Base-by-base conservation (phyloP, 2,329 filamentous ascomycete genomes). In the Alternaria hordeiaustralica region DNA sequence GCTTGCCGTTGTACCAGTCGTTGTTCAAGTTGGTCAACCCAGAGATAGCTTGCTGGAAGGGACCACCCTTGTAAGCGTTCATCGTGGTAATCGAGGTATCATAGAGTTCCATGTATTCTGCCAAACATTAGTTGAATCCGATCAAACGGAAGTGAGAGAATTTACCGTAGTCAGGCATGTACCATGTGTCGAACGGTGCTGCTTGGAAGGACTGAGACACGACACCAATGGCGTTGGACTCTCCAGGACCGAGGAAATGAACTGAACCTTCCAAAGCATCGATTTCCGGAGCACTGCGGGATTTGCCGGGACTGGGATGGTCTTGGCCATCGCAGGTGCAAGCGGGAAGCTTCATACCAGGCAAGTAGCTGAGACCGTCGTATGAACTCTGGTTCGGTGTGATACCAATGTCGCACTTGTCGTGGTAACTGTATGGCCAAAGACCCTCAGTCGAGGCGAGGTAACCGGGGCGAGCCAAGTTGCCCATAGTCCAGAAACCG, bases 401-500 rank as follows among this genome's bases (percentile, higher is more conserved):
- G 67, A 92, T 92, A 25, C 90, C 90, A 23, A 85, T 84, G 76
- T 92, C 90, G 71, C 90, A 92, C 46, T 85, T 79, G 69, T 92
- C 85, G 68, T 88, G 84, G 74, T 92, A 92, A 69, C 88, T 91
- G 81, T 92, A 92, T 0, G 90, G 90, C 90, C 90, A 92, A 77
- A 91, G 83, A 5, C 90, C 90, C 65, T 92, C 90, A 0, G 89
- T 92, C 2, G 89, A 91, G 10, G 89, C 87, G 30, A 88, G 84
- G 77, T 91, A 91, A 12, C 90, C 90, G 25, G 90, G 88, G 67
- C 90, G 85, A 41, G 87, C 90, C 21, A 92, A 83, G 72, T 92
- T 92, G 5, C 90, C 90, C 88, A 92, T 91, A 0, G 89, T 84
- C 90, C 90, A 92, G 78, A 92, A 90, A 78, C 90, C 90, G 45